Evolutionary conservation across 768 basidiomycete genomes (phyloP), one percentile per base, ranked within the genome.

Genomic region (Collybia mongolica): DNA sequence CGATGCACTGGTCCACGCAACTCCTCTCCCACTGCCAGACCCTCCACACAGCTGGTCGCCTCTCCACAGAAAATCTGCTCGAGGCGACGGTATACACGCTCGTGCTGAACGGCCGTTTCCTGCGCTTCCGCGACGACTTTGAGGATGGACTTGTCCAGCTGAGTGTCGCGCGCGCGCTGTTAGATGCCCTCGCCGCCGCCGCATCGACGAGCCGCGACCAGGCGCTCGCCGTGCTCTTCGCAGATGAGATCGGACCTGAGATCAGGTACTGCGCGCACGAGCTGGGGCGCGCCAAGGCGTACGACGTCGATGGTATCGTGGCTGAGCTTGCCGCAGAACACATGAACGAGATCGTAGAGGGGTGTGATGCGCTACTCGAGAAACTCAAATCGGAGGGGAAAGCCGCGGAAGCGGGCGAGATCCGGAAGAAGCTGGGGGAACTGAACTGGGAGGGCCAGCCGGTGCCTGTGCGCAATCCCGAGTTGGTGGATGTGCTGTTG

Each of bases 251-350:
- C 46, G 86, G 90, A 19, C 93, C 96, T 0, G 85, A 97, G 65
- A 93, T 98, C 47, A 76, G 96, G 39, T 88, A 94, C 68, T 93
- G 88, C 57, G 94, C 95, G 0, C 96, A 98, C 60, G 86, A 93
- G 60, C 74, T 95, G 12, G 90, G 93, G 1, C 74, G 83, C 46
- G 73, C 73, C 38, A 86, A 83, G 59, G 84, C 90, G 3, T 95
- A 94, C 67, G 90, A 93, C 63, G 71, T 93, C 24, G 86, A 90
- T 54, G 80, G 74, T 3, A 87, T 94, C 54, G 86, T 83, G 17
- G 69, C 72, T 5, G 86, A 88, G 48, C 62, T 90, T 11, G 77
- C 84, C 2, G 69, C 76, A 0, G 72, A 73, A 52, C 78, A 84
- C 54, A 73, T 78, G 46, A 77, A 76, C 41, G 69, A 81, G 39